Evolutionary conservation across 2,329 filamentous ascomycete species (phyloP).

Genomic region (Fusarium sp.): DNA sequence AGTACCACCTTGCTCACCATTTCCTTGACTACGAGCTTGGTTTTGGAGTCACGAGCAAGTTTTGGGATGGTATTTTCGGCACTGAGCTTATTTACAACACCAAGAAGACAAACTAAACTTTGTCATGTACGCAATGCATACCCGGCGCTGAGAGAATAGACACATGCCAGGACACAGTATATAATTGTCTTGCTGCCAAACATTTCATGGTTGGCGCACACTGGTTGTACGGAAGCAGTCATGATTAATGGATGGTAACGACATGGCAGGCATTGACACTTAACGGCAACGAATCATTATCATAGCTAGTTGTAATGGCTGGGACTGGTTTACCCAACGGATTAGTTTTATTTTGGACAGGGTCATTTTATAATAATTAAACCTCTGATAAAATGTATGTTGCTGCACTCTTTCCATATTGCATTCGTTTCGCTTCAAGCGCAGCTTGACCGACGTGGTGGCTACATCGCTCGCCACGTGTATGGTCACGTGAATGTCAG

Average conservation of each 20-base stretch:
- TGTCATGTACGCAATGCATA: constrained; percentile 1
- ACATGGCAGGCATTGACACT: constrained; percentile 41
- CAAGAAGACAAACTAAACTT: constrained; percentile 50
- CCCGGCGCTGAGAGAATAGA: not conserved
- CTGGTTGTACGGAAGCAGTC: constrained; percentile 34
- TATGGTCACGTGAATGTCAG: constrained; percentile 34
- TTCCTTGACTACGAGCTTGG: constrained; percentile 98
- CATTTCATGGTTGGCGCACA: constrained; percentile 29
- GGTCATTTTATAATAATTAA: constrained; percentile 39
- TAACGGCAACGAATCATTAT: constrained; percentile 39
- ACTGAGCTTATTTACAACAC: constrained; percentile 73
- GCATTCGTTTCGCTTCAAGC: not conserved
- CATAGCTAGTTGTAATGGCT: constrained; percentile 43
- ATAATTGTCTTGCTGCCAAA: constrained; percentile 29
- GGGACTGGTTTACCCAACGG: constrained; percentile 37
- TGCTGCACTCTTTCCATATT: not conserved
- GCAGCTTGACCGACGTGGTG: constrained; percentile 16
- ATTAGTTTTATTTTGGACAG: constrained; percentile 33
- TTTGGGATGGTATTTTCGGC: constrained; percentile 94
- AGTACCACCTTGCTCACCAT: constrained; percentile 96
- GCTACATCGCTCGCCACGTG: constrained; percentile 31
- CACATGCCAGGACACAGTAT: constrained; percentile 24
- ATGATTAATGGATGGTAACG: constrained; percentile 46
- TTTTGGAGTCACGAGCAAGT: constrained; percentile 94
- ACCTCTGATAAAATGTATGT: constrained; percentile 1